Evolutionary conservation across 345 rosid genomes (phyloP), one percentile per base, ranked within the genome.

Genomic region (Streptanthus diversifolius): DNA sequence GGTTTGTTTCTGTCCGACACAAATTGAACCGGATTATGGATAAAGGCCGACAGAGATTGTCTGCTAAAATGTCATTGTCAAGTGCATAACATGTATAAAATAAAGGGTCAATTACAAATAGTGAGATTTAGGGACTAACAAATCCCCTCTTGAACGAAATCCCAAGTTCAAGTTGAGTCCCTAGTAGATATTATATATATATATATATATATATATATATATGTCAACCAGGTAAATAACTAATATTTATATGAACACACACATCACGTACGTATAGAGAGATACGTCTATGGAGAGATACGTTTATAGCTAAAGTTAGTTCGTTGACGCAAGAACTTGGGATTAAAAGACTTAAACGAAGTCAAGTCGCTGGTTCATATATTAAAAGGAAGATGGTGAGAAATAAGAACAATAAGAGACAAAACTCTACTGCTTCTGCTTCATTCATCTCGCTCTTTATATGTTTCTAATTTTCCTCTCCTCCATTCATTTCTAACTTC

Each of bases 381-480:
- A 27, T 40, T 18, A 21, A 39, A 51, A 75, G 64, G 58, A 75
- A 75, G 79, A 52, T 52, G 69, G 54, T 66, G 25, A 61, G 79
- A 68, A 75, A 53, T 43, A 22, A 54, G 35, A 44, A 43, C 29
- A 25, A 6, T 1, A 8, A 52, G 39, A 74, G 10, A 39, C 48
- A 57, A 22, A 52, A 39, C n/a, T 57, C 21, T 0, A 17, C 30
- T 22, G 41, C 40, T 75, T 25, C 41, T 33, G 40, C 59, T 68
- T 68, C 39, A 60, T 51, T 36, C 19, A 33, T 54, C 44, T 30
- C 7, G 25, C 47, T 60, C 37, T 75, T 8, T 75, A 75, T 67
- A 75, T 62, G 8, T 14, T 52, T 25, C 52, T 19, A 4, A 55
- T 18, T 19, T 24, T 47, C 41, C 18, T 69, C 71, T 69, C 2